Conservation (phyloP, 2,329 filamentous ascomycete species). For the Nemania bipapillata region DNA sequence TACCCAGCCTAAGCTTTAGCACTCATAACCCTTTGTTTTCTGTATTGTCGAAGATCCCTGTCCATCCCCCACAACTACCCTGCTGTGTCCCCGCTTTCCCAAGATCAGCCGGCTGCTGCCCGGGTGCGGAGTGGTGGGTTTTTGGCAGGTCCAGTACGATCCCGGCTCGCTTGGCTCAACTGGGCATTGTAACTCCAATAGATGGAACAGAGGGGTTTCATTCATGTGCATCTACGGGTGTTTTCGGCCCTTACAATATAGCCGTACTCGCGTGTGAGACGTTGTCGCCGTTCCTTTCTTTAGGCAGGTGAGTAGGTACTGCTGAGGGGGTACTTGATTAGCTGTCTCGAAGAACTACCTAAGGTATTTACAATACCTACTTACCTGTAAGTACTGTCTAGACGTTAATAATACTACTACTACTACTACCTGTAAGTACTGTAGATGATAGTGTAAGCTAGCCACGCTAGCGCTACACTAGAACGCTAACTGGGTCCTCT, state of each 20-base stretch:
- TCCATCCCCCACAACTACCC: slow-evolving; percentile 1
- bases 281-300: slow-evolving; percentile 11
- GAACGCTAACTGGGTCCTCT: neutral
- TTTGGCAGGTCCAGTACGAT: slow-evolving; percentile 29
- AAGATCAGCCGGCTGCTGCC: slow-evolving; percentile 32
- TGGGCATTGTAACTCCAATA: slow-evolving; percentile 1
- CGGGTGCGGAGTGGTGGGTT: slow-evolving; percentile 32
- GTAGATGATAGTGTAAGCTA: neutral
- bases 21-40: neutral
- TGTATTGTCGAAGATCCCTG: slow-evolving; percentile 2
- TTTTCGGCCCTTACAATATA: slow-evolving; percentile 34
- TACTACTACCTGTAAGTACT: too few species aligned
- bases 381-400: too few species aligned
- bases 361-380: too few species aligned
- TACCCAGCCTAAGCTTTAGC: neutral
- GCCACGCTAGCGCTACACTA: slow-evolving; percentile 5
- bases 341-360: too few species aligned
- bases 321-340: neutral
- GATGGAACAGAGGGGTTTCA: slow-evolving; percentile 25
- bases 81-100: slow-evolving; percentile 24
- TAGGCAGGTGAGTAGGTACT: slow-evolving; percentile 15
- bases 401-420: too few species aligned
- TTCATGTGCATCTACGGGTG: slow-evolving; percentile 25
- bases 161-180: slow-evolving; percentile 22
- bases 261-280: slow-evolving; percentile 22